Evolutionary conservation across 2,329 filamentous ascomycete species (phyloP).

Genomic region (Pseudogymnoascus sp.): DNA sequence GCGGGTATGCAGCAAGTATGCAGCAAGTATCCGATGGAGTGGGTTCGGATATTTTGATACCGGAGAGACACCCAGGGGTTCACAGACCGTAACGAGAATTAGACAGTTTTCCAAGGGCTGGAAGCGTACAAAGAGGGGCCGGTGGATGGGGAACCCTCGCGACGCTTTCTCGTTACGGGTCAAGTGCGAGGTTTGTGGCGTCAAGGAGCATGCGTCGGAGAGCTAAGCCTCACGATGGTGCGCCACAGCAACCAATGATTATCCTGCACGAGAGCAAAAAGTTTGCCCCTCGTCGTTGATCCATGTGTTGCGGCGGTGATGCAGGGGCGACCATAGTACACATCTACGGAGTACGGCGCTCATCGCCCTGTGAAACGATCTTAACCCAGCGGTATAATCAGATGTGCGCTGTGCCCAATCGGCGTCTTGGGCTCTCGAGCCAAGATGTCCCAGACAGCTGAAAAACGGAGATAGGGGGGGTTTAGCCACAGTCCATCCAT

Average conservation of each 20-base stretch:
- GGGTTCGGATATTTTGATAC: background rate
- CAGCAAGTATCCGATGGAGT: conserved; percentile 6
- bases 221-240: conserved; percentile 3
- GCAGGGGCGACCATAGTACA: background rate
- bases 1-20: conserved; percentile 7
- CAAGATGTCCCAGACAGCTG: background rate
- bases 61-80: background rate
- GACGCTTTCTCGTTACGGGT: conserved; percentile 1
- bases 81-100: background rate
- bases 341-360: background rate
- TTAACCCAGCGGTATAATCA: background rate
- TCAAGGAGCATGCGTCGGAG: conserved; percentile 3
- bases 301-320: conserved; percentile 5
- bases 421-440: background rate
- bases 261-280: conserved; percentile 5
- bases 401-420: background rate
- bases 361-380: conserved; percentile 5
- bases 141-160: background rate
- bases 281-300: background rate
- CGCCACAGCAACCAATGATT: conserved; percentile 4
- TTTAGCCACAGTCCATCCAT: background rate
- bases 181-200: background rate
- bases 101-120: background rate
- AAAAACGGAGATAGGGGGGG: conserved; percentile 1
- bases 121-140: background rate